phyloP scores from a whole-genome alignment of 2,329 filamentous ascomycete species.

The Hymenoscyphus linearis region DNA sequence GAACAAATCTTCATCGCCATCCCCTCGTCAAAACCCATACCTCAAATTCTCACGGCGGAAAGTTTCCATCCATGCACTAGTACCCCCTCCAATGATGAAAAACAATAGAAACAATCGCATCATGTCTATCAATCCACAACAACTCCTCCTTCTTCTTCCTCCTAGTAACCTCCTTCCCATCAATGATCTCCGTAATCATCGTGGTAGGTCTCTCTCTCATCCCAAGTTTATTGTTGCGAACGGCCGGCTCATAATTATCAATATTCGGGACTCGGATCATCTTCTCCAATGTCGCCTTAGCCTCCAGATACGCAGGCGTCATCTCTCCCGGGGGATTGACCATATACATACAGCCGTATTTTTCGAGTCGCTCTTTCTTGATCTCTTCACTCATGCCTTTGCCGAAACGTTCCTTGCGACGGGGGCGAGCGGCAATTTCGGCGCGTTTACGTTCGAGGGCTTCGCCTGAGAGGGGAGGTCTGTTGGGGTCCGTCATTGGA shows the following conservation, averaged over 20 bases:
- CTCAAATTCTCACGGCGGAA: no score
- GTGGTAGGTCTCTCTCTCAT: neutral
- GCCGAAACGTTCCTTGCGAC: constrained; percentile 34
- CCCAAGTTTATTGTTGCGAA: neutral
- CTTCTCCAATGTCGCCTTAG: neutral
- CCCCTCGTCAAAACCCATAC: no score
- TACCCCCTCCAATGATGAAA: neutral
- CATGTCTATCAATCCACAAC: neutral
- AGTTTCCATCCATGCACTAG: neutral
- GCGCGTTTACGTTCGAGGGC: constrained; percentile 45
- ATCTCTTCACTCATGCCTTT: constrained; percentile 7
- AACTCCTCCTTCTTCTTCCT: neutral
- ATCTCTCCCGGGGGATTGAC: neutral
- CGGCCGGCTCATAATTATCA: neutral
- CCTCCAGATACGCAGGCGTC: neutral
- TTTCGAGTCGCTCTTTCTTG: neutral
- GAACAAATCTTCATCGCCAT: no score
- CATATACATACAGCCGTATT: constrained; percentile 5
- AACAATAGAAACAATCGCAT: neutral
- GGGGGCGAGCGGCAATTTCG: constrained; percentile 43
- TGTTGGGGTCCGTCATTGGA: constrained; percentile 44
- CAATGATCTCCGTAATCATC: neutral
- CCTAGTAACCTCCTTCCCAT: neutral
- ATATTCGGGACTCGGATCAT: neutral
- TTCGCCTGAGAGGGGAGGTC: constrained; percentile 35